Evolutionary conservation across 2,329 filamentous ascomycete species (phyloP), one percentile per base, ranked within the genome.

Genomic region (Penicillium sclerotigenum): DNA sequence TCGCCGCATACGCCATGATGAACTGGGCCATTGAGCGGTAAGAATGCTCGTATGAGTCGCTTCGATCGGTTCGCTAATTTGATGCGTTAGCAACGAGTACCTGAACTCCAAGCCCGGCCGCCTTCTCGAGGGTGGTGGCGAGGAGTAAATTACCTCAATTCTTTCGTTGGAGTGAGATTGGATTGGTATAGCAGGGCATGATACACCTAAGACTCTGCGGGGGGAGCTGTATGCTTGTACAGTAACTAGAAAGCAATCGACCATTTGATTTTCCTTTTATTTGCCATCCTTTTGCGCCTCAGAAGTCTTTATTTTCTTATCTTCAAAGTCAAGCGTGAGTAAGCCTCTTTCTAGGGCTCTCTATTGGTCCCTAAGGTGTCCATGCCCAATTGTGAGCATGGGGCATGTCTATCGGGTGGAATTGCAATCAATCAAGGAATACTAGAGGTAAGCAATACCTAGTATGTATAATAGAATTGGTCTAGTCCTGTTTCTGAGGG

Each of bases 21-120:
- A 79, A 89, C 73, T 99, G 94, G 94, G 93, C 94, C 65, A 87
- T 85, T 70, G 87, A 96, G 79, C 86, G 87, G 94, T 97, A 84
- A 64, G 63, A 47, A 43, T 68, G 86, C 79, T 26, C 11, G 7
- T 7, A 46, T 28, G 14, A 16, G 18, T n/a, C 16, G 52, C 34
- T 20, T 24, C 11, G 37, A 49, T 43, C 34, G 14, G 20, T 38
- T 26, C 55, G 47, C 52, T 59, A 54, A 62, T 52, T 37, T 54
- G 16, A 48, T 51, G 26, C 57, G 28, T 60, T 65, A 80, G 78
- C 61, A 80, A 80, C 67, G 72, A 80, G 63, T 80, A 74, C 65
- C 71, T 79, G 58, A 79, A 80, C 71, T 80, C 78, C 61, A 80
- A 80, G 71, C 73, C 75, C 45, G 78, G 78, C 52, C 74, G 75